phyloP scores from a whole-genome alignment of 2,329 filamentous ascomycete genomes.

The Penicillium sp. region DNA sequence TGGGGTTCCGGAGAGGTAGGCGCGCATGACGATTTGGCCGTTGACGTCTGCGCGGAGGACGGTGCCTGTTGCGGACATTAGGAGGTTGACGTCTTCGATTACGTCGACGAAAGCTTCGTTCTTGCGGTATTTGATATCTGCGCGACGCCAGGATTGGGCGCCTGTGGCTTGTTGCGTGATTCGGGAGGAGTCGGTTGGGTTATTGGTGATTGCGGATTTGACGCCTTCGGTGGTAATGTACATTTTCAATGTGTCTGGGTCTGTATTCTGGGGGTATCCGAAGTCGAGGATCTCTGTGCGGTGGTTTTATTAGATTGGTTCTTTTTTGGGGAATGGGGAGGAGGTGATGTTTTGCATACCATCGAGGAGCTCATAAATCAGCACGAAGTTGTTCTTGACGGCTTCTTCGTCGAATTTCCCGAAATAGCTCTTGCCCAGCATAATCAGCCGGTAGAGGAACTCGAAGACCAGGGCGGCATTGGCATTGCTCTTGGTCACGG shows the following conservation, averaged over 20 bases:
- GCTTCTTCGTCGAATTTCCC: constrained; percentile 99
- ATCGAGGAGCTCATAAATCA: constrained; percentile 96
- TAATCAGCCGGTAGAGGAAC: constrained; percentile 90
- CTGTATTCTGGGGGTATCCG: constrained; percentile 97
- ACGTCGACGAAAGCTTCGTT: constrained; percentile 99
- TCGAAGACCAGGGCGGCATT: constrained; percentile 98
- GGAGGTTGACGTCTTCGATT: constrained; percentile 96
- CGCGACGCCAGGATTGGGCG: constrained; percentile 92
- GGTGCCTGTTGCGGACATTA: constrained; percentile 97
- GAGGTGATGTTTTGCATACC: constrained; percentile 52
- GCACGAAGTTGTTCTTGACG: constrained; percentile 99
- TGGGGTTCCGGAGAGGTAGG: constrained; percentile 91
- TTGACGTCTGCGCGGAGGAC: constrained; percentile 95
- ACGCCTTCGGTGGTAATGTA: constrained; percentile 99
- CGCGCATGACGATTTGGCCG: constrained; percentile 97
- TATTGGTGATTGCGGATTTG: constrained; percentile 73
- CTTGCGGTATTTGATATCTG: constrained; percentile 98
- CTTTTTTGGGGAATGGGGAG: background rate
- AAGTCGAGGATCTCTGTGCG: constrained; percentile 93
- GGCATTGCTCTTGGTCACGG: constrained; percentile 97
- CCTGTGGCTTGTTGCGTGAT: constrained; percentile 99
- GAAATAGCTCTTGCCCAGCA: constrained; percentile 92
- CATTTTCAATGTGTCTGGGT: constrained; percentile 99
- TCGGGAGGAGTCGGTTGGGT: constrained; percentile 82
- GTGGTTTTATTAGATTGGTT: background rate